Base-by-base conservation (phyloP, 768 basidiomycete species). In the Coprinopsis marcescibilis region DNA sequence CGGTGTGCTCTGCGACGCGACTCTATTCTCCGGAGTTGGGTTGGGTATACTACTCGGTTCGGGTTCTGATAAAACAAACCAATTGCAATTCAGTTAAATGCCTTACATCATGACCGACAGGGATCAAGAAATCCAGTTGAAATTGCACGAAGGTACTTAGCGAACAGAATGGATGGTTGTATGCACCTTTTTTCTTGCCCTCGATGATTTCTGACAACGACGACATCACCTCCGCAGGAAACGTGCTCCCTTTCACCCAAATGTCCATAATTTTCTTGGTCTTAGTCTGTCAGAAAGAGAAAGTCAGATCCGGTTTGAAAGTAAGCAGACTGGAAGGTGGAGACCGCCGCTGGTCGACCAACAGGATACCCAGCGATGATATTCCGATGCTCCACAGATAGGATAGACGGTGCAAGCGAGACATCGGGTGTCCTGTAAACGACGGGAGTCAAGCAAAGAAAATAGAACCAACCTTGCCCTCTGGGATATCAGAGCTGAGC, bases 201-300 rank as follows among this genome's bases (percentile, higher is more conserved):
- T 78, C 78, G 66, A 89, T 64, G 64, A 84, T 69, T 64, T 81
- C 77, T 66, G 74, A 70, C 63, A 96, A 73, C 55, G 81, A 83
- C 52, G 81, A 70, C 59, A 94, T 69, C 61, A 88, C 80, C 56
- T 75, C 62, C 58, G 81, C 62, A 48, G 92, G 85, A 70, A 99
- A 99, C 40, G 95, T 95, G 66, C 75, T 80, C 49, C 82, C 80
- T 66, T 94, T 95, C 58, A 76, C 77, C 95, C 95, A 99, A 59
- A 99, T 97, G 69, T 97, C 96, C 66, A 95, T 80, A 60, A 99
- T 83, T 68, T 98, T 98, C 75, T 86, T 85, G 37, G 89, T 78
- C 71, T 99, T 99, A 73, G 96, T 95, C 94, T 97, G 57, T 59
- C 58, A 54, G n/a, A 60, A 64, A 63, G 65, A 54, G 33, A 10